These are phyloP conservation scores for Agaricales sp. DNA, from an alignment of 1,284 basidiomycete genomes.

Conservation along the genomic window DNA sequence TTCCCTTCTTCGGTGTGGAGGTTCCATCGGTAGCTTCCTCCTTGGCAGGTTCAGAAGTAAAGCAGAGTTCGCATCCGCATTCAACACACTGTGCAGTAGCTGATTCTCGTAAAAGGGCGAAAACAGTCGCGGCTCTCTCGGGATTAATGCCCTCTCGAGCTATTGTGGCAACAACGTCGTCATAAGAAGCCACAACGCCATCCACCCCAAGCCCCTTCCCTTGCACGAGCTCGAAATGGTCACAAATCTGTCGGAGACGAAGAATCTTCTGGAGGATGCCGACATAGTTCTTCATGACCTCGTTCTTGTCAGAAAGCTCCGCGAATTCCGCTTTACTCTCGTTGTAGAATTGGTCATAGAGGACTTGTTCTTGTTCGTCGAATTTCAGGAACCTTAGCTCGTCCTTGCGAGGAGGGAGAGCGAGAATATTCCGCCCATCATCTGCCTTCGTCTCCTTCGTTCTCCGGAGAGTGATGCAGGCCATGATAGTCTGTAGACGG, in stretches of 20 bases:
- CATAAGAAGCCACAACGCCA: conserved; percentile 43
- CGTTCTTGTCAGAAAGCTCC: conserved; percentile 77
- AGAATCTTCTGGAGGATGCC: conserved; percentile 95
- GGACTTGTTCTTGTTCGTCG: conserved; percentile 69
- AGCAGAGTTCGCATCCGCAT: conserved; percentile 73
- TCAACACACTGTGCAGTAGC: conserved; percentile 83
- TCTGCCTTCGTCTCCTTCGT: conserved; percentile 85
- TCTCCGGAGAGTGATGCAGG: conserved; percentile 89
- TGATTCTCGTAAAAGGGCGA: conserved; percentile 74
- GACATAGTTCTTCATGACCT: conserved; percentile 97
- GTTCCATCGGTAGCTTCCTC: conserved; percentile 34
- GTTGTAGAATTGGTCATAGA: conserved; percentile 84
- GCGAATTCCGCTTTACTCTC: conserved; percentile 88
- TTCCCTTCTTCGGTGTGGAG: conserved; percentile 44
- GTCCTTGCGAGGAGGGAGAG: conserved; percentile 81
- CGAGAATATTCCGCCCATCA: conserved; percentile 78
- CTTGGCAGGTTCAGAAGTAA: conserved; percentile 34
- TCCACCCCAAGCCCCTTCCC: conserved; percentile 51
- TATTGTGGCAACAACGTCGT: conserved; percentile 71
- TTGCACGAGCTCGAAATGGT: conserved; percentile 88
- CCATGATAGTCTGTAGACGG: conserved; percentile 96
- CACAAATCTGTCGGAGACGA: conserved; percentile 93
- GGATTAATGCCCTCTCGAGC: conserved; percentile 73
- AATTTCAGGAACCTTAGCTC: conserved; percentile 82
- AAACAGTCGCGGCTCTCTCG: conserved; percentile 68